These are phyloP conservation scores for Sarocladium brachiariae DNA, from an alignment of 2,329 filamentous ascomycete species.

Conservation along the genomic window DNA sequence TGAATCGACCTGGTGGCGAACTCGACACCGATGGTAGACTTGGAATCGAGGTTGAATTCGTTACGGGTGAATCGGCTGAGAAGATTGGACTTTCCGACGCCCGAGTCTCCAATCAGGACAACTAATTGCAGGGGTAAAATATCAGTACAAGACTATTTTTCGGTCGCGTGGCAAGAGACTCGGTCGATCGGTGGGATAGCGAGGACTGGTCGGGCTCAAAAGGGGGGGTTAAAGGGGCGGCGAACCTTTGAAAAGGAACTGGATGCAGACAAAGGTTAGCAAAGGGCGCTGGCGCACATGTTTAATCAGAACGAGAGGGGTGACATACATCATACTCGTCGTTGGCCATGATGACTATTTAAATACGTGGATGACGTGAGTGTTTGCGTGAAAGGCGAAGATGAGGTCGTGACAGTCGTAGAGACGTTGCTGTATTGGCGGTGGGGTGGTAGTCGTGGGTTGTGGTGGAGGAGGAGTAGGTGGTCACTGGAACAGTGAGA, in stretches of 20 bases:
- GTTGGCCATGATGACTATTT: conserved; percentile 75
- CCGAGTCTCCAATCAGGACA: conserved; percentile 97
- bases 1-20: conserved; percentile 98
- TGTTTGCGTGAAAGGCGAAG: conserved; percentile 3
- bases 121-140: conserved; percentile 47
- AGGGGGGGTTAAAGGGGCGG: conserved; percentile 20
- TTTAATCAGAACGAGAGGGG: conserved; percentile 12
- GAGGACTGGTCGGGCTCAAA: conserved; percentile 14
- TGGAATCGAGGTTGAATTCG: conserved; percentile 99
- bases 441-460: conserved; percentile 9
- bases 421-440: background rate
- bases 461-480: conserved; percentile 15
- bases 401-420: conserved; percentile 9
- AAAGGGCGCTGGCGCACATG: conserved; percentile 15
- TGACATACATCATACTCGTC: conserved; percentile 97
- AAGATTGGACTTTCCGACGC: conserved; percentile 99
- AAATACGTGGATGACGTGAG: background rate
- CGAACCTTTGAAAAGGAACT: conserved; percentile 99
- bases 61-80: conserved; percentile 99
- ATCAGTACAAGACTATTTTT: background rate
- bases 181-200: conserved; percentile 22
- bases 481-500: conserved; percentile 9
- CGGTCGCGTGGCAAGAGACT: background rate
- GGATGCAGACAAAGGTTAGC: conserved; percentile 28
- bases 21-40: conserved; percentile 99